Evolutionary conservation across 1,284 basidiomycete genomes (phyloP), one percentile per base, ranked within the genome.

Genomic region (Dichomitus squalens): DNA sequence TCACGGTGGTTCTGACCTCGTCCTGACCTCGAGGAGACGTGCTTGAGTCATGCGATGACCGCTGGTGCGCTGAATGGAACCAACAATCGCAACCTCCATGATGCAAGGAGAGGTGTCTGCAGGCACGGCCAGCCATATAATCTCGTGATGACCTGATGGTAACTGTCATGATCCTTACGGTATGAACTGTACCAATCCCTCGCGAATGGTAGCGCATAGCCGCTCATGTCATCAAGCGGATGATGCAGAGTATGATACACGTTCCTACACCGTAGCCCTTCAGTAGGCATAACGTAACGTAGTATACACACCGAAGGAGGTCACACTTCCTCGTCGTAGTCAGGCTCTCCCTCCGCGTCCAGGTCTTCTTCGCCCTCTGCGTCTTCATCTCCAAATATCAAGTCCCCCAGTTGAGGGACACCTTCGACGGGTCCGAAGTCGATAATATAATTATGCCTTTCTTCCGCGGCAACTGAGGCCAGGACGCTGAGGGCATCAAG

Each of bases 341-440:
- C 72, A 29, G 59, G 63, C 69, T 77, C 58, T 64, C 71, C 67
- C 70, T 76, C 61, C 62, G 66, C 63, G 68, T 75, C 63, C 66
- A 67, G 58, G 66, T 75, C 62, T 65, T 76, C 58, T 61, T 70
- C 59, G 57, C 65, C 66, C 71, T 76, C 61, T 36, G 70, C 71
- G 57, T 74, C 74, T 27, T 65, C 73, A 23, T 64, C 64, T n/a
- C 49, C 64, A 1, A 47, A 8, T 7, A n/a, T 8, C 27, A 18
- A 18, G 8, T 20, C 31, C 4, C 16, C 16, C 5, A 36, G 11
- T 12, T 14, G 6, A 6, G 44, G 44, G 2, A 33, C 44, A 16
- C 40, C 25, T 31, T 25, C 11, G 31, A 47, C 29, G n/a, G 44
- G 29, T 18, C 29, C 29, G 44, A 47, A 47, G 44, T 47, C 29